Percentiles rank a stretch among this genome's conserved stretches.
These are phyloP conservation scores for Amanita exitialis DNA, from an alignment of 768 basidiomycete genomes.

Conservation along the genomic window DNA sequence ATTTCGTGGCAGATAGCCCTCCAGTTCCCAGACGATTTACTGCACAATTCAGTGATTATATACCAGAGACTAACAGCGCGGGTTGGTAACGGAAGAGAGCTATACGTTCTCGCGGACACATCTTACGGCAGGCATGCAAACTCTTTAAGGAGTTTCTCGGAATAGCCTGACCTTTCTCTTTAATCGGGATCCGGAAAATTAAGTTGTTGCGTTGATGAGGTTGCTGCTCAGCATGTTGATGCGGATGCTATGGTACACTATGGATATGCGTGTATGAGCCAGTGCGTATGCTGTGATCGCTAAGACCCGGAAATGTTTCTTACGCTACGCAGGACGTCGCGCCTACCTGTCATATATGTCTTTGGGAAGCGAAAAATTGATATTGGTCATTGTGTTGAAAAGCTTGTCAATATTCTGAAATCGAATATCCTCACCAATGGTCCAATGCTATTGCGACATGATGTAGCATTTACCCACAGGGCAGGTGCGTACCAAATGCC, in stretches of 20 bases:
- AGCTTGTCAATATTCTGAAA: constrained; percentile 26
- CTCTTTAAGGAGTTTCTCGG: neutral
- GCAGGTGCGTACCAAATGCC: constrained; percentile 35
- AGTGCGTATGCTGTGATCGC: constrained; percentile 38
- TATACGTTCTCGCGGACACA: constrained; percentile 94
- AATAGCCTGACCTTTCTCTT: neutral
- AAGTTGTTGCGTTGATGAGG: constrained; percentile 95
- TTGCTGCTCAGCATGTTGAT: constrained; percentile 89
- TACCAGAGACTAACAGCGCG: constrained; percentile 53
- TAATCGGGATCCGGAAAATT: neutral
- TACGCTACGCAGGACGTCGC: constrained; percentile 51
- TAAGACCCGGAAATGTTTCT: neutral
- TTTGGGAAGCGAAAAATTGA: constrained; percentile 72
- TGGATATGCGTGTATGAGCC: constrained; percentile 92
- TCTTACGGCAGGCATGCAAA: constrained; percentile 80
- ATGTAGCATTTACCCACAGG: constrained; percentile 67
- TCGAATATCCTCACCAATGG: constrained; percentile 9
- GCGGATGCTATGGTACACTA: constrained; percentile 92
- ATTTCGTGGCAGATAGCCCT: constrained; percentile 57
- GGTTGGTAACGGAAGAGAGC: constrained; percentile 38
- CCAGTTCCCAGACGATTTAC: constrained; percentile 92
- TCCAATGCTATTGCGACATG: constrained; percentile 49
- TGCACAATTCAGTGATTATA: constrained; percentile 80
- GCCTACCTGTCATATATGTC: constrained; percentile 84
- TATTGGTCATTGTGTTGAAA: constrained; percentile 34